phyloP scores from a whole-genome alignment of 1,284 basidiomycete species.

The Gastroboletus turbinatus region DNA sequence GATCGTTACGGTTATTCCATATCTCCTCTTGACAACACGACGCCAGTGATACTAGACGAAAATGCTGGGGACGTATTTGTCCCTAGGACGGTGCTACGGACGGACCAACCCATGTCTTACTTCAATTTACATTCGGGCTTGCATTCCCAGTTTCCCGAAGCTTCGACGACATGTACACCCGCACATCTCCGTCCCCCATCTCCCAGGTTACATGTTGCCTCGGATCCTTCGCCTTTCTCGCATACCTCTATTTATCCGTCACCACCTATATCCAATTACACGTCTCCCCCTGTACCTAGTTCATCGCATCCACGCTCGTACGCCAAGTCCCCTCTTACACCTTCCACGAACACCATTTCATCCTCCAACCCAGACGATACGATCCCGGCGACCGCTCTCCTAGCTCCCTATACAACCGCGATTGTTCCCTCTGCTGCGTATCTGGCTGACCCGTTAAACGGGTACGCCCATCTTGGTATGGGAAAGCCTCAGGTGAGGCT shows the following conservation, averaged over 20 bases:
- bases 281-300: constrained; percentile 29
- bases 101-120: constrained; percentile 10
- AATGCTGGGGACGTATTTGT: constrained; percentile 14
- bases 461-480: constrained; percentile 69
- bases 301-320: constrained; percentile 32
- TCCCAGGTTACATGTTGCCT: constrained; percentile 29
- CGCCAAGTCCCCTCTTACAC: constrained; percentile 37
- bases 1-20: constrained; percentile 34
- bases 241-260: constrained; percentile 31
- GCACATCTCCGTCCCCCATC: constrained; percentile 32
- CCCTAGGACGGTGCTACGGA: constrained; percentile 28
- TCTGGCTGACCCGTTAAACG: constrained; percentile 65
- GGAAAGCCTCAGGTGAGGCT: constrained; percentile 81
- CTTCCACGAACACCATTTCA: constrained; percentile 32
- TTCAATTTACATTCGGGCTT: constrained; percentile 2
- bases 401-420: constrained; percentile 56
- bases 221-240: constrained; percentile 31
- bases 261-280: constrained; percentile 29
- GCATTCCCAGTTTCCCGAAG: constrained; percentile 6
- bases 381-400: constrained; percentile 47
- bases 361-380: constrained; percentile 42
- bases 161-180: constrained; percentile 20
- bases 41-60: constrained; percentile 31
- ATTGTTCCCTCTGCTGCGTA: constrained; percentile 64
- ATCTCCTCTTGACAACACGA: constrained; percentile 32